Base-by-base conservation (phyloP, 192 early-diverging fungal species). In the Nowakowskiella sp. region DNA sequence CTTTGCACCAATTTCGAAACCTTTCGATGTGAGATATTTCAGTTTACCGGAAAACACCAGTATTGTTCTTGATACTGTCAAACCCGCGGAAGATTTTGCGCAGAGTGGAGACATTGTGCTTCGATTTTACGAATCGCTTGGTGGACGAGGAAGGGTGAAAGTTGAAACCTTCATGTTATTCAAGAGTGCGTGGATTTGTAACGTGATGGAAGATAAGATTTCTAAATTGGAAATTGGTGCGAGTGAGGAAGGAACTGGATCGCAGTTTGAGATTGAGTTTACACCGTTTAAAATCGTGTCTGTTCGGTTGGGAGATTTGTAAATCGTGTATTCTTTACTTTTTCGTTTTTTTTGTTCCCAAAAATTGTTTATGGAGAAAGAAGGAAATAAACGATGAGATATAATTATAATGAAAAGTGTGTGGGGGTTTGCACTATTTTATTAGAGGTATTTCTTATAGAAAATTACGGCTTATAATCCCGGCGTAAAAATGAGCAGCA, bases 31-130 rank as follows among this genome's bases (percentile, higher is more conserved):
- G 23, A 62, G 68, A 6, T 51, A 70, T 31, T 77, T 84, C 49
- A 50, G 49, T 13, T 45, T 75, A 44, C 61, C 68, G 34, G 63
- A 65, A 23, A 68, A 71, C 21, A 58, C 67, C n/a, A 93, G 89
- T 50, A 75, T 96, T 10, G 80, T 99, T 16, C 61, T 99, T 42
- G 94, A 99, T 54, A 88, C 89, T 0, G 70, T 99, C 55, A 99
- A 99, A 68, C 60, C 73, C 6, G 86, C 96, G 1, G 93, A 99
- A 61, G 79, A 87, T 44, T 48, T 72, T n/a, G 22, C 53, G 48
- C 25, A 16, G 0, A 53, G 48, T 3, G 64, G 78, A n/a, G 64
- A 72, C 29, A 57, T 99, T 7, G 63, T 97, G 31, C 49, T 99
- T 19, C 72, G 96, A 27, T 52, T 99, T 23, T 94, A 92, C 58